phyloP scores from a whole-genome alignment of 2,329 filamentous ascomycete genomes.

The Colletotrichum sp. region DNA sequence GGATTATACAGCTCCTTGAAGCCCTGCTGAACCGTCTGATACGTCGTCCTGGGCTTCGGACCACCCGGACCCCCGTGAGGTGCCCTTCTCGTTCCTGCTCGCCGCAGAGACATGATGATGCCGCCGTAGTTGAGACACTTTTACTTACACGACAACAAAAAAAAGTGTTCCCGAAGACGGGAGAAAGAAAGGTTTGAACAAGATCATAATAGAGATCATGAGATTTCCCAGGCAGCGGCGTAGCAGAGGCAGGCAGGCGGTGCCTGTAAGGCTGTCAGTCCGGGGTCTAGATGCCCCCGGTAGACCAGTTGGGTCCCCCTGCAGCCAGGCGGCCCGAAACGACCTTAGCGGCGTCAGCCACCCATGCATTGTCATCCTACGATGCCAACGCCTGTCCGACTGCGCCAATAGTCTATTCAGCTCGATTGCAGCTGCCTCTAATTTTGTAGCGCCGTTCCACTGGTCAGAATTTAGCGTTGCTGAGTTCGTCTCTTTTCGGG shows the following conservation, averaged over 20 bases:
- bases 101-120: conserved; percentile 15
- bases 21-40: conserved; percentile 41
- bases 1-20: conserved; percentile 41
- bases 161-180: not conserved
- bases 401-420: conserved; percentile 4
- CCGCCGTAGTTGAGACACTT: not conserved
- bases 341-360: conserved; percentile 15
- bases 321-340: conserved; percentile 15
- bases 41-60: conserved; percentile 34
- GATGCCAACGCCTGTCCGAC: not conserved
- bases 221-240: conserved; percentile 1
- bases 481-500: not conserved
- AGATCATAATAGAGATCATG: not conserved
- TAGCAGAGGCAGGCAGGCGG: not conserved
- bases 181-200: not conserved
- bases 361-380: conserved; percentile 14
- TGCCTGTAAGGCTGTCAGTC: not conserved
- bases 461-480: conserved; percentile 8
- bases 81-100: conserved; percentile 14
- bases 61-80: conserved; percentile 12
- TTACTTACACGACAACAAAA: not conserved
- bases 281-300: not conserved
- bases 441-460: conserved; percentile 7
- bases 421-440: not conserved
- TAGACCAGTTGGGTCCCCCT: conserved; percentile 1